These are phyloP conservation scores for Cladosporium austrohemisphaericum DNA, from an alignment of 2,329 filamentous ascomycete genomes.

Conservation along the genomic window DNA sequence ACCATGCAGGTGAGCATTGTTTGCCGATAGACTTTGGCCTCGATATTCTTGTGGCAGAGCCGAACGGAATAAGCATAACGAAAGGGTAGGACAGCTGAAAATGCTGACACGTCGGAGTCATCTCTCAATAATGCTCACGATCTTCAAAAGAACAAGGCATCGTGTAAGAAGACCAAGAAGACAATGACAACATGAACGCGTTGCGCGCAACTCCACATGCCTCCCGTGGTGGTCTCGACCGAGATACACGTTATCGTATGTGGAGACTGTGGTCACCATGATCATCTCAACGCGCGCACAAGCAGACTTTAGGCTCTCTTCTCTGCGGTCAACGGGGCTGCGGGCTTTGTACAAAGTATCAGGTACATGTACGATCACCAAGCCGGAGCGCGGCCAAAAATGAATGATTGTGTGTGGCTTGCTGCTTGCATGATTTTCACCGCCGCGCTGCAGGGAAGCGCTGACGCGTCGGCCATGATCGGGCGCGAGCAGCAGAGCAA, in stretches of 20 bases:
- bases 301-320: neutral
- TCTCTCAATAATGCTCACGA: too few species aligned
- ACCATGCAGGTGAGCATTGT: too few species aligned
- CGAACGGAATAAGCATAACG: too few species aligned
- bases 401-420: neutral
- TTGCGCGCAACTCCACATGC: too few species aligned
- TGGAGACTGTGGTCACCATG: neutral
- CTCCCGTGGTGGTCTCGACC: neutral
- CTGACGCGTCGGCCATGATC: slow-evolving; percentile 4
- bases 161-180: too few species aligned
- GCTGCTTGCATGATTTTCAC: neutral
- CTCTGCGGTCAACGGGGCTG: neutral
- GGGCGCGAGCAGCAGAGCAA: neutral
- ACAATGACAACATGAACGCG: too few species aligned
- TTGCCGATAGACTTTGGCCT: too few species aligned
- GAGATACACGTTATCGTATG: neutral
- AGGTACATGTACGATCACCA: slow-evolving; percentile 6
- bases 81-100: too few species aligned
- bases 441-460: slow-evolving; percentile 1
- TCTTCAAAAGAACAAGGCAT: too few species aligned
- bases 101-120: too few species aligned
- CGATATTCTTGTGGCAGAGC: too few species aligned
- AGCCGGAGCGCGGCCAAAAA: slow-evolving; percentile 3
- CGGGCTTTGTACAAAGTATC: neutral
- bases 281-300: neutral